Evolutionary conservation across 257 asterid species (phyloP), one percentile per base, ranked within the genome.

Genomic region (Salvia rosmarinus): DNA sequence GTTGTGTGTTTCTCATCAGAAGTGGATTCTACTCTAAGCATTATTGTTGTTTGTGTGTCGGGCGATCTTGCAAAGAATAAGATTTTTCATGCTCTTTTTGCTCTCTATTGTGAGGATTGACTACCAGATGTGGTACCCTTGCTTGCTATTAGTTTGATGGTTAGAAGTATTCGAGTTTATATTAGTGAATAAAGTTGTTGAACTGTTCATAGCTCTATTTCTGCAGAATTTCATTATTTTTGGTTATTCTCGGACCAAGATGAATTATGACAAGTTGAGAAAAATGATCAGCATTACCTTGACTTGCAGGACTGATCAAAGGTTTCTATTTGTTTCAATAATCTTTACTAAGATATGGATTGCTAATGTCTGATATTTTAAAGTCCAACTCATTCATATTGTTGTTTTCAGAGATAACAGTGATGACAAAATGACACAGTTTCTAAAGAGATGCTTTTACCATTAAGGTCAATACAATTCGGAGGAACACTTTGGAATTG

Each of bases 41-140:
- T 91, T 62, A 87, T 91, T 50, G 94, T 91, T 34, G 87, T 91
- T 74, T 96, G 97, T 50, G 97, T 96, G 34, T 89, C 96, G 2
- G 98, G 98, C 13, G 98, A 91, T 82, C 98, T 91, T 74, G 97
- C 97, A 28, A 89, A 83, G 82, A 91, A 91, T 89, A 91, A 91
- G 80, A 91, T n/a, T 91, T 91, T 91, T 74, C 97, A 96, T 17
- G 97, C 97, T 28, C 84, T n/a, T 91, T 72, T 91, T 91, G 97
- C 97, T 68, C 92, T 91, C 64, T 91, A 82, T 70, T 87, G 89
- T 21, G 97, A 91, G 79, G 97, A 78, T 69, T 89, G 85, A 67
- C 88, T 91, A 50, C n/a, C 96, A 96, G 86, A 87, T 93, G 98
- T 89, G 64, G 42, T 56, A 3, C 61, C 73, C 57, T 70, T 28